Base-by-base conservation (phyloP, 2,329 filamentous ascomycete genomes). In the Paraconiothyrium sp. region DNA sequence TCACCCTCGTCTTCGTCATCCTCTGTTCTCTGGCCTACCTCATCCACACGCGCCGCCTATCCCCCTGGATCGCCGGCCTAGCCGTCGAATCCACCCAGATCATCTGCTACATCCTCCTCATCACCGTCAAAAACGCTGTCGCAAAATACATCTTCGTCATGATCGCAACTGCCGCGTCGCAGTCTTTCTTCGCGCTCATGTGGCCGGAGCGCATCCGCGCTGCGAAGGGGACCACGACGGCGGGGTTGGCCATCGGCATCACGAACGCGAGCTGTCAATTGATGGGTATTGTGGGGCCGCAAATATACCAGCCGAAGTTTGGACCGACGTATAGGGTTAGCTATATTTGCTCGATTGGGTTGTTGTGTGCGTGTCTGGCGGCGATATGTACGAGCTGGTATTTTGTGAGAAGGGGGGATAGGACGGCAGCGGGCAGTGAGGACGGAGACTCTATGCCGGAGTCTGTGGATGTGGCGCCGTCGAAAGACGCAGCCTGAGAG, bases 201-300 rank as follows among this genome's bases (percentile, higher is more conserved):
- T 81, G 78, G 78, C 79, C 78, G 8, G 79, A 81, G 55, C 71
- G 78, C 6, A 80, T 81, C 39, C 71, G 78, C 27, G 78, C 76
- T 3, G 77, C 78, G 4, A 72, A 74, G 49, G 79, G 10, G 4
- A 30, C 27, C 6, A 30, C 27, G 27, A 30, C 27, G 27, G 27
- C 27, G 6, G 27, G 27, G 27, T 6, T 30, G 27, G 27, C 27
- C 4, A 30, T 30, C 6, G 27, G 27, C 6, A 30, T 30, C 1
- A 30, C 27, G 27, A 30, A 30, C 27, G 27, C 27, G 27, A 30
- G 27, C 27, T 4, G 4, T 30, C 27, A 30, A 30, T 30, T 30
- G 6, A 30, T 30, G 27, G 27, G 27, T 30, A 30, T 30, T 30
- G 27, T 30, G 27, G 77, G 79, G 1, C 79, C 79, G 14, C 78